Conservation (phyloP, 345 rosid genomes). For the Citrus australasica region DNA sequence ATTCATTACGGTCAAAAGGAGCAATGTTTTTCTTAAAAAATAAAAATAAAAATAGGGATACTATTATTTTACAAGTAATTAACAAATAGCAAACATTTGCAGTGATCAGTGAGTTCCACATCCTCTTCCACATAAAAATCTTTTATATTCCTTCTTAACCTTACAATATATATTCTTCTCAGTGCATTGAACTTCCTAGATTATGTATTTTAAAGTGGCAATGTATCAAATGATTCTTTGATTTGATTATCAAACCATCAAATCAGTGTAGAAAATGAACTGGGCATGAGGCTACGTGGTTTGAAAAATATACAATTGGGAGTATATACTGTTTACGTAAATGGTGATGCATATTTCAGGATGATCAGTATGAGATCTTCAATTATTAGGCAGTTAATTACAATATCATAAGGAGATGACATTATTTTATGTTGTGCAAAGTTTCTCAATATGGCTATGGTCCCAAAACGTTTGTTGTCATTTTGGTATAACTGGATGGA, state of each 20-base stretch:
- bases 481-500: too few species aligned
- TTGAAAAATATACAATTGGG: background rate
- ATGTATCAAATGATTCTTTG: background rate
- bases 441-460: too few species aligned
- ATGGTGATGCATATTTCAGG: background rate
- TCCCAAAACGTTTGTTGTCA: too few species aligned
- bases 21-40: background rate
- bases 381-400: too few species aligned
- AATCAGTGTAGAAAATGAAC: background rate
- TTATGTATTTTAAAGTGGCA: background rate
- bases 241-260: constrained; percentile 2
- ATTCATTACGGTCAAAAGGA: constrained; percentile 23
- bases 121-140: background rate
- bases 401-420: too few species aligned
- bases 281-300: background rate
- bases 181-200: background rate
- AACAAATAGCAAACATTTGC: background rate
- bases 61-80: background rate
- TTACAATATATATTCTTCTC: background rate
- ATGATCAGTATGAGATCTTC: background rate
- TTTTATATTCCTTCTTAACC: background rate
- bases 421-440: too few species aligned
- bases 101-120: constrained; percentile 3
- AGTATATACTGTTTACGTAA: background rate
- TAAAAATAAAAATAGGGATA: constrained; percentile 1